Percentiles rank a stretch among this genome's conserved stretches.
Conservation (phyloP, 2,329 filamentous ascomycete genomes). For the Rhynchosporium graminicola region DNA sequence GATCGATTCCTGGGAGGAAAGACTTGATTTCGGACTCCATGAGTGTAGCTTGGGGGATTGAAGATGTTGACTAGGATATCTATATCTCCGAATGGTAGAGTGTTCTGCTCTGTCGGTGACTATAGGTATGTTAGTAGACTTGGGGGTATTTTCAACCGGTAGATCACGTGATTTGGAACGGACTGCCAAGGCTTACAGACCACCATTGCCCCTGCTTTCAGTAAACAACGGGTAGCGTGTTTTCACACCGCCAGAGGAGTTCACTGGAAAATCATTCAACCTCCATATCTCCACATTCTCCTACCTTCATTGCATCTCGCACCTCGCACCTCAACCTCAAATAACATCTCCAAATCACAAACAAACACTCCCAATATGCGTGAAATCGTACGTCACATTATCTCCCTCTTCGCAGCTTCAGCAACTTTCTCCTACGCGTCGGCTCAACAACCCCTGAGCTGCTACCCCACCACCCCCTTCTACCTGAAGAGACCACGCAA, state of each 20-base stretch:
- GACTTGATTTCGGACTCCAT: conserved; percentile 91
- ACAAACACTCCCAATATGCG: conserved; percentile 59
- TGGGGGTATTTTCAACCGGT: neutral
- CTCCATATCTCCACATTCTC: conserved; percentile 21
- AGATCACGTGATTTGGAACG: neutral
- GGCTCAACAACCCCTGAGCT: conserved; percentile 44
- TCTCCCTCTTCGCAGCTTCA: conserved; percentile 11
- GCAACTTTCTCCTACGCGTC: conserved; percentile 41
- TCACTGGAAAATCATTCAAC: conserved; percentile 21
- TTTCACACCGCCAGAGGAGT: conserved; percentile 21
- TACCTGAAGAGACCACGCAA: conserved; percentile 44
- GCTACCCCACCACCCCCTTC: conserved; percentile 37
- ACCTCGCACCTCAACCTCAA: conserved; percentile 3
- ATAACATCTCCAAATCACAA: conserved; percentile 27
- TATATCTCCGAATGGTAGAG: neutral
- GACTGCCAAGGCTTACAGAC: neutral
- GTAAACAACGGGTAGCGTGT: conserved; percentile 14
- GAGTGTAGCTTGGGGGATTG: neutral
- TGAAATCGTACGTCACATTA: conserved; percentile 65
- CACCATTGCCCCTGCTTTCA: neutral
- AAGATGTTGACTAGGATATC: neutral
- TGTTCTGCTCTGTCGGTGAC: neutral
- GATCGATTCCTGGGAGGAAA: conserved; percentile 84
- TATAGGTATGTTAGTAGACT: too few relatives aligned
- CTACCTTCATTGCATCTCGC: conserved; percentile 28